phyloP scores from a whole-genome alignment of 345 rosid genomes.

The Brassica juncea region DNA sequence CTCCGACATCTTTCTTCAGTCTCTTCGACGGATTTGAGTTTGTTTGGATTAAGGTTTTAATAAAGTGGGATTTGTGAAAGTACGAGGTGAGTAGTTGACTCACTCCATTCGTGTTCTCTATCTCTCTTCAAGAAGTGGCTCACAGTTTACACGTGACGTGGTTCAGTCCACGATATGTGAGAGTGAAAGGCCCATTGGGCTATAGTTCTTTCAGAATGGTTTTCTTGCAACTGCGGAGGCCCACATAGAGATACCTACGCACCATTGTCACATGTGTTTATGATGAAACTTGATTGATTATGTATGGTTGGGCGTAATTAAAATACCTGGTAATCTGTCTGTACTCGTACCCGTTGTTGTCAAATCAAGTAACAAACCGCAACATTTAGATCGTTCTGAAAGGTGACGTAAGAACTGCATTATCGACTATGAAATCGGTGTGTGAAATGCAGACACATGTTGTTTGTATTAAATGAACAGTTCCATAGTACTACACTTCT shows the following conservation, averaged over 20 bases:
- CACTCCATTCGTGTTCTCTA: not conserved
- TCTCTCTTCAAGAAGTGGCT: not conserved
- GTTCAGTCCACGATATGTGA: not conserved
- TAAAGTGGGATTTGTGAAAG: conserved; percentile 14
- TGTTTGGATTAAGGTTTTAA: conserved; percentile 9
- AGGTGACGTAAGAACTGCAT: conserved; percentile 7
- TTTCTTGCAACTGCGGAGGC: not conserved
- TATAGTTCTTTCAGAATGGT: not conserved
- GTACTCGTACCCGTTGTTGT: no score
- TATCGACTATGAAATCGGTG: not conserved
- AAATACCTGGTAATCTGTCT: no score
- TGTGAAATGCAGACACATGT: not conserved
- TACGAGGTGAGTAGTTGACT: conserved; percentile 27
- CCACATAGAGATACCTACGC: not conserved
- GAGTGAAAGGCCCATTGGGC: not conserved
- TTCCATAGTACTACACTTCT: not conserved
- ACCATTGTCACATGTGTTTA: not conserved
- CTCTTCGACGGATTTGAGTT: not conserved
- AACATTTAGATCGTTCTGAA: conserved; percentile 4
- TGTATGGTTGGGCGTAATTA: no score
- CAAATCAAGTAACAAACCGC: no score
- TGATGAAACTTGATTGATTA: no score
- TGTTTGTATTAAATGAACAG: conserved; percentile 10
- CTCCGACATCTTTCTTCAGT: conserved; percentile 54
- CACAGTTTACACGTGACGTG: not conserved